Conservation (phyloP, 2,329 filamentous ascomycete species). For the Cadophora sp. region DNA sequence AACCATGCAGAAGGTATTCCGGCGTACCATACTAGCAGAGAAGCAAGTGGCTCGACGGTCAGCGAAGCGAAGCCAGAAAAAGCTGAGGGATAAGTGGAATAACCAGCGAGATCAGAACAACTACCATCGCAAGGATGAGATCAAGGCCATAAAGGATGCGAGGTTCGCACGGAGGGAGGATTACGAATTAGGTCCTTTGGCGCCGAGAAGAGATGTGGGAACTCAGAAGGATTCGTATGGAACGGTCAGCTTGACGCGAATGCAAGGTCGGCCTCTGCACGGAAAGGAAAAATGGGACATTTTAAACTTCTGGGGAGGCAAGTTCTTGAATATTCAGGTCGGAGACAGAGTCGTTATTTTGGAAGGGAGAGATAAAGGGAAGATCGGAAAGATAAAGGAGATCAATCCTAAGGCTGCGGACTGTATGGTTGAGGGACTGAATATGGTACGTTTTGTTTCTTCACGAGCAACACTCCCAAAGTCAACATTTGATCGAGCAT, state of each 20-base stretch:
- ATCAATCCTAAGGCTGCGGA: constrained; percentile 62
- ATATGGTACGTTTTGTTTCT: constrained; percentile 68
- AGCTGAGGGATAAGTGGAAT: constrained; percentile 37
- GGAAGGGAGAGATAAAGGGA: constrained; percentile 80
- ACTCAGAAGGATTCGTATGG: constrained; percentile 63
- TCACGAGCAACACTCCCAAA: background rate
- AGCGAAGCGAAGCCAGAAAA: constrained; percentile 45
- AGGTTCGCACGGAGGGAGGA: constrained; percentile 71
- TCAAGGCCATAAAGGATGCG: constrained; percentile 51
- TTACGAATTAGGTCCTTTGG: constrained; percentile 78
- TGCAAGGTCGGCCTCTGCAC: constrained; percentile 41
- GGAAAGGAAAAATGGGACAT: constrained; percentile 34
- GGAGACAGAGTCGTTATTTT: constrained; percentile 85
- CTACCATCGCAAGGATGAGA: constrained; percentile 40
- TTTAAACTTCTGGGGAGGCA: constrained; percentile 46
- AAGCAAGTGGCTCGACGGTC: constrained; percentile 63
- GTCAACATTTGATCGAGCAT: constrained; percentile 7
- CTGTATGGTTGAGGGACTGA: constrained; percentile 66
- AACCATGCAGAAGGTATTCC: constrained; percentile 74
- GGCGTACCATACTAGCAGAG: constrained; percentile 70
- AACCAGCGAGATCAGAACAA: constrained; percentile 31
- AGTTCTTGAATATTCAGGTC: constrained; percentile 65
- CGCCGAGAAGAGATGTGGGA: constrained; percentile 77
- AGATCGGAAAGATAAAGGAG: constrained; percentile 74
- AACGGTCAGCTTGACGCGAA: constrained; percentile 50